Conservation (phyloP, 202 grass and related monocot genomes). For the Tripidium arundinaceum region DNA sequence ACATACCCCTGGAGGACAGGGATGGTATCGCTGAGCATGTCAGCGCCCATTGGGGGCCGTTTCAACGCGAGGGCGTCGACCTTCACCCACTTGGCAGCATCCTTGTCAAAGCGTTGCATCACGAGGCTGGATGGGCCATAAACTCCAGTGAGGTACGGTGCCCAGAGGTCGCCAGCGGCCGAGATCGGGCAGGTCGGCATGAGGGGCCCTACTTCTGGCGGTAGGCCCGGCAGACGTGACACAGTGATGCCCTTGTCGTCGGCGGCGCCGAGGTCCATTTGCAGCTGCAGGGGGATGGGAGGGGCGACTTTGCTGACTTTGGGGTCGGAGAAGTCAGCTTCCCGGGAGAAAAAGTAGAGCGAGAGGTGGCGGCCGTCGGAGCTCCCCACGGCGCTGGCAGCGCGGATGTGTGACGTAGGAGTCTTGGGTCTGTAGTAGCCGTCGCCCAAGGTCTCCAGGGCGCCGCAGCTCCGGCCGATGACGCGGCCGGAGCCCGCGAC, state of each 20-base stretch:
- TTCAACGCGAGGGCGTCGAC: neutral
- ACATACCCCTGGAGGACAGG: neutral
- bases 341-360: neutral
- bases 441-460: neutral
- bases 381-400: neutral
- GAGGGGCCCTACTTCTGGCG: neutral
- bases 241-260: neutral
- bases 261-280: neutral
- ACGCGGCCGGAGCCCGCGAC: neutral
- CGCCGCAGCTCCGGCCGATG: neutral
- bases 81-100: neutral
- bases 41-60: neutral
- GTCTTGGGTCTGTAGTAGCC: neutral
- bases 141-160: neutral
- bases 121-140: neutral
- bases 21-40: too few species aligned
- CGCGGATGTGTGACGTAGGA: neutral
- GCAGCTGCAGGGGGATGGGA: neutral
- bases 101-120: neutral
- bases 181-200: neutral
- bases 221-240: neutral
- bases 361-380: neutral
- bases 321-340: neutral
- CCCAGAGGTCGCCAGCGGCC: conserved; percentile 2
- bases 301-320: neutral